Base-by-base conservation (phyloP, 1,139 yeast species). In the Pichia cactophila region DNA sequence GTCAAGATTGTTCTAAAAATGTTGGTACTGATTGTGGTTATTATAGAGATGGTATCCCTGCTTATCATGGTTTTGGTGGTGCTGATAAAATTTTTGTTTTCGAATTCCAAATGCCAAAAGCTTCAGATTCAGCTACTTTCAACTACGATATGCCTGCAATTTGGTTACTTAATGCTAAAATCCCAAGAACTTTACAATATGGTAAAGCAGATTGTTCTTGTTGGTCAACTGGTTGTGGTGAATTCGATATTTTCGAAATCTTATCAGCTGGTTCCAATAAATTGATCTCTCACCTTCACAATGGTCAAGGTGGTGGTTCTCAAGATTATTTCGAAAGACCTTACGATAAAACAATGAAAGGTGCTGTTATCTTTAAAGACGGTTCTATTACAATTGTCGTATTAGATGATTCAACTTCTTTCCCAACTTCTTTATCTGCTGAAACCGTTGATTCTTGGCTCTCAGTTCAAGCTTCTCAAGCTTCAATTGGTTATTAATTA, bases 181-280 rank as follows among this genome's bases (percentile, higher is more conserved):
- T 90, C 61, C 96, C 97, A 63, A 82, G 97, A 72, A 90, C 96
- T 50, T 69, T 86, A 54, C 97, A 92, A 72, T 92, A 90, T 64
- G 94, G 94, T 64, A 74, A 73, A 51, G 69, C 81, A 50, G 70
- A 73, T 12, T 86, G 97, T 73, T 88, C 97, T 29, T 92, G 97
- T 76, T 92, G 98, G 98, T 67, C 80, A 58, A 78, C 95, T 40
- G 97, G 97, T 46, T 92, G 98, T 71, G 97, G 97, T 68, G 98
- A 92, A 73, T 75, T 90, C 58, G 98, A 92, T 68, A 73, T 88
- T 55, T 90, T 90, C 61, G 98, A 92, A 74, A 78, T 87, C 59
- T 77, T 87, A 64, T 69, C 72, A 57, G 61, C 86, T 36, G 96
- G 96, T 57, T 81, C 87, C 56, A 70, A 73, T 64, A 80, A 81